Evolutionary conservation across 352 stramenopile species (phyloP).

Genomic region (Globisporangium nodosum): DNA sequence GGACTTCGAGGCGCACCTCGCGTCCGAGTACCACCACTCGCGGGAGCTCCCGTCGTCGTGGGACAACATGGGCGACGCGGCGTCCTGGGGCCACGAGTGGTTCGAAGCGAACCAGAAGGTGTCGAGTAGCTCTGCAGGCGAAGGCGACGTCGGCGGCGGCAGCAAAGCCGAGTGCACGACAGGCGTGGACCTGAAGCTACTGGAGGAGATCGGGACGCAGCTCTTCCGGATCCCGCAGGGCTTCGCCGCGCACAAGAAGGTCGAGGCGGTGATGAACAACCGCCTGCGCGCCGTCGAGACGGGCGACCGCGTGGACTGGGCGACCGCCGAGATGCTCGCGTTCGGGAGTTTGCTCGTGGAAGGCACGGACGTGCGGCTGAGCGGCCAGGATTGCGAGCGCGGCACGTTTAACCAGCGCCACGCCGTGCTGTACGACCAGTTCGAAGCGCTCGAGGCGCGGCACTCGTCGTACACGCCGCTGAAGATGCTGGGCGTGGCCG

Average conservation of each 20-base stretch:
- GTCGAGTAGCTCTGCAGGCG: background rate
- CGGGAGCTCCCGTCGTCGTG: slow-evolving; percentile 63
- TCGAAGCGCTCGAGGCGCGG: slow-evolving; percentile 56
- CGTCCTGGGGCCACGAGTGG: slow-evolving; percentile 62
- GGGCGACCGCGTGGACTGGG: slow-evolving; percentile 83
- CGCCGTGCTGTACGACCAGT: slow-evolving; percentile 86
- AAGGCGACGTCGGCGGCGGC: background rate
- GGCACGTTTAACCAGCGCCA: slow-evolving; percentile 90
- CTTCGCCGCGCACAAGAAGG: slow-evolving; percentile 82
- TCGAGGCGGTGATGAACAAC: slow-evolving; percentile 86
- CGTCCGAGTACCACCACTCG: slow-evolving; percentile 69
- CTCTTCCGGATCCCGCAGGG: slow-evolving; percentile 75
- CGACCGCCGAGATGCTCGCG: slow-evolving; percentile 82
- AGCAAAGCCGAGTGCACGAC: slow-evolving; percentile 18
- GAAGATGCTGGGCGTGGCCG: slow-evolving; percentile 66
- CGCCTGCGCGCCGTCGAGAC: slow-evolving; percentile 72
- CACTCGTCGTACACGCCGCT: slow-evolving; percentile 94
- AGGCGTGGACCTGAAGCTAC: slow-evolving; percentile 64
- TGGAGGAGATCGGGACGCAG: slow-evolving; percentile 70
- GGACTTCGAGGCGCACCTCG: slow-evolving; percentile 59
- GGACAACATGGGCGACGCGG: slow-evolving; percentile 62
- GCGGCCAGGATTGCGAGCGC: slow-evolving; percentile 85
- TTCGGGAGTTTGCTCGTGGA: slow-evolving; percentile 84
- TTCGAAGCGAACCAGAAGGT: slow-evolving; percentile 27
- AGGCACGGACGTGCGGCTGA: slow-evolving; percentile 78